Conservation (phyloP, 108 stramenopile species). For the Thalassiosira profunda region DNA sequence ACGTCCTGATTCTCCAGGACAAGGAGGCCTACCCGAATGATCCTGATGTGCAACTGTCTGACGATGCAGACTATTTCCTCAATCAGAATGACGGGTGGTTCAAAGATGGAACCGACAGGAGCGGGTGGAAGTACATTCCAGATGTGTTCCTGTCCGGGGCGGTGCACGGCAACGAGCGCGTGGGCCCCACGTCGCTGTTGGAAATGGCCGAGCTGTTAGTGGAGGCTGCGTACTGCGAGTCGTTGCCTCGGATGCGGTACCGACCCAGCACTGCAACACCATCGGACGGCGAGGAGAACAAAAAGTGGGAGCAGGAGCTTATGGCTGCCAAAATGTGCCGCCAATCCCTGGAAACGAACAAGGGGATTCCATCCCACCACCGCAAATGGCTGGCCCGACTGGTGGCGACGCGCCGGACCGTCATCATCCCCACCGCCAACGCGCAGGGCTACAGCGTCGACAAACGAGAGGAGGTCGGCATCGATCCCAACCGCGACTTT, state of each 20-base stretch:
- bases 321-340: slow-evolving; percentile 33
- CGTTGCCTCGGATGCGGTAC: slow-evolving; percentile 52
- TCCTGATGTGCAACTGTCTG: slow-evolving; percentile 29
- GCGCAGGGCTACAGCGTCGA: slow-evolving; percentile 67
- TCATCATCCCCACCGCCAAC: slow-evolving; percentile 83
- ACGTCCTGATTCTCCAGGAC: slow-evolving; percentile 82
- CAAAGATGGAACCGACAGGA: slow-evolving; percentile 3
- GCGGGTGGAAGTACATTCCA: slow-evolving; percentile 63
- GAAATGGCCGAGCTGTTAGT: slow-evolving; percentile 66
- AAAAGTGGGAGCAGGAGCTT: slow-evolving; percentile 29
- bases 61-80: slow-evolving; percentile 2
- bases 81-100: slow-evolving; percentile 18
- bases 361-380: slow-evolving; percentile 35
- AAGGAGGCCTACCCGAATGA: slow-evolving; percentile 72
- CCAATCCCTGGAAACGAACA: slow-evolving; percentile 15
- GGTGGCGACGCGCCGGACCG: slow-evolving; percentile 64
- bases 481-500: slow-evolving; percentile 96
- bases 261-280: slow-evolving; percentile 3
- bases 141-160: slow-evolving; percentile 96
- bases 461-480: slow-evolving; percentile 48
- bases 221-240: slow-evolving; percentile 79
- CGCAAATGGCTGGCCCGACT: slow-evolving; percentile 74
- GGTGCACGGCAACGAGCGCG: slow-evolving; percentile 97
- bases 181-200: slow-evolving; percentile 80
- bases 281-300: not conserved